Evolutionary conservation across 441 rosid species (phyloP), one percentile per base, ranked within the genome.

Genomic region (Pelargonium fulgidum): DNA sequence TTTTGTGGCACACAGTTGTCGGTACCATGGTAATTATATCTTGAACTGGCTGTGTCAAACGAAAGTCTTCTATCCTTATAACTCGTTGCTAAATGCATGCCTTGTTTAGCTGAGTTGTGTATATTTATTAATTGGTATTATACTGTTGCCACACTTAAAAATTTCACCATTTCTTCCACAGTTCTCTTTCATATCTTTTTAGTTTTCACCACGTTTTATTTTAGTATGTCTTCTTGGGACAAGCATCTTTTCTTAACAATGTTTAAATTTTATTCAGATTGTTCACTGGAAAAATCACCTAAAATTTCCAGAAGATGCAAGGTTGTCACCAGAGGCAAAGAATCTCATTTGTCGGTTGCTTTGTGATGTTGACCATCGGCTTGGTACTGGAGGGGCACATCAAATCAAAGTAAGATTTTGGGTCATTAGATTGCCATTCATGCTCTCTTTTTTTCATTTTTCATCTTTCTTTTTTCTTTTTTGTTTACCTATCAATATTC

Each of bases 221-320:
- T 59, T 9, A 59, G 12, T 12, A 3, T 0, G 64, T 22, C 64
- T 50, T 50, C 58, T 59, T 59, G 64, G 9, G 36, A 9, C 19
- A 22, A 20, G 62, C 13, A 58, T 58, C 62, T 58, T 16, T 65
- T 17, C 9, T 63, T 73, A 22, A 68, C 62, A 19, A 9, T 1
- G 36, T 59, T 58, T 24, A 20, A n/a, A 68, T 70, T 71, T 69
- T 58, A 73, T 70, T 73, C 80, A 93, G 98, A 93, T 93, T 75
- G 94, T 91, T 73, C 91, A 89, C 69, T 93, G 97, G 98, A 89
- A 81, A 87, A 93, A 84, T 84, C 90, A 89, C 77, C 79, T 93
- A 65, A 85, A 80, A 72, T 91, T 93, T 81, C 98, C 97, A 0
- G 97, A 93, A 73, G 97, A 91, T 74, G 78, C 80, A 14, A 89